These are phyloP conservation scores for Eragrostis nindensis DNA, from an alignment of 176 grass and related monocot species.

Conservation along the genomic window DNA sequence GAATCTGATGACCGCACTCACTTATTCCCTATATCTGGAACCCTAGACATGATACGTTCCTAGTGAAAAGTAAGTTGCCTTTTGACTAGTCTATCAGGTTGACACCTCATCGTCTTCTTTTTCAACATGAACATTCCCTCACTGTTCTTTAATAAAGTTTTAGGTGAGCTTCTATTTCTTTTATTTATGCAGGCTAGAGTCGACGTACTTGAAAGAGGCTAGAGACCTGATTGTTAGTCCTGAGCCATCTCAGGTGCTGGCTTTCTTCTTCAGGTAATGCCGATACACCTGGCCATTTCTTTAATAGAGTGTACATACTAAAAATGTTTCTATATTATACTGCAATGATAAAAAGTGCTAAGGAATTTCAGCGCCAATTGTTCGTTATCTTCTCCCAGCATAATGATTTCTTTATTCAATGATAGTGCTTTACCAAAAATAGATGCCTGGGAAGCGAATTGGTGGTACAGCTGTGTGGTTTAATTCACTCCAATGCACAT, in stretches of 20 bases:
- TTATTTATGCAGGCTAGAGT: constrained; percentile 21
- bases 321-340: constrained; percentile 35
- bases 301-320: constrained; percentile 1
- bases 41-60: constrained; percentile 55
- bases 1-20: constrained; percentile 69
- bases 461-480: constrained; percentile 66
- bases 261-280: neutral
- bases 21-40: constrained; percentile 85
- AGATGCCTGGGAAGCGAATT: constrained; percentile 50
- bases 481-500: constrained; percentile 52
- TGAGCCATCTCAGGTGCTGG: neutral
- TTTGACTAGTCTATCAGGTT: constrained; percentile 62
- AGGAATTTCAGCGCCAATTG: constrained; percentile 38
- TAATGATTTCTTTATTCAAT: constrained; percentile 40
- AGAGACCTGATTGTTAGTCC: neutral
- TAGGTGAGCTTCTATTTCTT: constrained; percentile 30
- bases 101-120: constrained; percentile 44
- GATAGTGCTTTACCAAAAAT: constrained; percentile 37
- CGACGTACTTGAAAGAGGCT: neutral
- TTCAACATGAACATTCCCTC: constrained; percentile 31
- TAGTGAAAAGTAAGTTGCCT: constrained; percentile 64
- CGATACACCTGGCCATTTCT: neutral
- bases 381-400: constrained; percentile 20
- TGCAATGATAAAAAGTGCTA: constrained; percentile 40
- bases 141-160: constrained; percentile 33